phyloP scores from a whole-genome alignment of 1,284 basidiomycete species.

The Fomes fomentarius region DNA sequence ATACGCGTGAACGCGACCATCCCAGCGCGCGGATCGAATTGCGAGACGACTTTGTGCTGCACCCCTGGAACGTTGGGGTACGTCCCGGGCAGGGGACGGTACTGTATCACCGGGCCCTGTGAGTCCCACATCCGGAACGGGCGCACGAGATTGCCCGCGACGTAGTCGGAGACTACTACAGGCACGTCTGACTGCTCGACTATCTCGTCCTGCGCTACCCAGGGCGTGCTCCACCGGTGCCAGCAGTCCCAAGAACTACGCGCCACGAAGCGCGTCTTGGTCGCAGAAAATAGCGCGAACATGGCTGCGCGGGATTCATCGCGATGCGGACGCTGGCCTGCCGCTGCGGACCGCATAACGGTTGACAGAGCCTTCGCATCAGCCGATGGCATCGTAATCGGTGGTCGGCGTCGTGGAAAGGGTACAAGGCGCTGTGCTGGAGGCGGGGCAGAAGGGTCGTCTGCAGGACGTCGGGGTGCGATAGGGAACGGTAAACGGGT shows the following conservation, averaged over 20 bases:
- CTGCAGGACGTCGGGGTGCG: neutral
- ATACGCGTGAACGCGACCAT: conserved; percentile 20
- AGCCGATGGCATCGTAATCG: conserved; percentile 13
- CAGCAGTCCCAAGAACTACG: conserved; percentile 27
- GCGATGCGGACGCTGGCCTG: conserved; percentile 11
- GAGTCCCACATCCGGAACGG: conserved; percentile 13
- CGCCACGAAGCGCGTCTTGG: conserved; percentile 16
- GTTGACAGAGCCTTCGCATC: conserved; percentile 17
- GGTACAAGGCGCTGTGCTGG: conserved; percentile 11
- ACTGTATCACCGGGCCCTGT: conserved; percentile 9
- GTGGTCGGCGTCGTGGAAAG: conserved; percentile 21
- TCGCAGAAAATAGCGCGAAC: conserved; percentile 16
- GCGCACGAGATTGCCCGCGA: conserved; percentile 16
- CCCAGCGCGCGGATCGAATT: conserved; percentile 20
- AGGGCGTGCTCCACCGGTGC: conserved; percentile 28
- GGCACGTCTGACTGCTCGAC: neutral
- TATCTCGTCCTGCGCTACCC: conserved; percentile 11
- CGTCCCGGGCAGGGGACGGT: conserved; percentile 22
- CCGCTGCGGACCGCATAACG: conserved; percentile 18
- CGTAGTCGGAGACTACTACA: conserved; percentile 17
- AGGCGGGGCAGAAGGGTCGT: conserved; percentile 1
- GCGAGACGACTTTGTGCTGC: conserved; percentile 10
- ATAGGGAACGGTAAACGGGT: conserved; percentile 16
- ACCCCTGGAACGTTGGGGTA: conserved; percentile 24
- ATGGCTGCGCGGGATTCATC: conserved; percentile 19